Evolutionary conservation across 208 protist species (phyloP), one percentile per base, ranked within the genome.

Genomic region (Trichomonas gallinae): DNA sequence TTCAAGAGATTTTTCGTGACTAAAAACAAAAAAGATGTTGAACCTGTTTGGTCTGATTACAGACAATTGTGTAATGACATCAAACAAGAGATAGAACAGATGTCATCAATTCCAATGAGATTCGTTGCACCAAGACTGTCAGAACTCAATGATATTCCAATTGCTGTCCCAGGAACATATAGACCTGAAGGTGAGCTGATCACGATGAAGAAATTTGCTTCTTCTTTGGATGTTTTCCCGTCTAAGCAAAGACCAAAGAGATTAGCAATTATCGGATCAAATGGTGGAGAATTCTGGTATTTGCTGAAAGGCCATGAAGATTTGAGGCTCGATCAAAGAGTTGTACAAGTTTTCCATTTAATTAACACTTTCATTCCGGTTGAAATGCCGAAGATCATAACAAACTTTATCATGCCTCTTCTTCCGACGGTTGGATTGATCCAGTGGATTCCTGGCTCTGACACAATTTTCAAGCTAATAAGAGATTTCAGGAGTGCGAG

Each of bases 261-360:
- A 45, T 38, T 96, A 0, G 51, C 49, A 34, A 82, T 96, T 45
- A 42, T 82, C 6, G 93, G 93, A 9, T 44, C 13, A 21, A 40
- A 96, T 96, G 93, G 93, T 34, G 26, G 42, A 31, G 38, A 96
- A 45, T 96, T 82, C 82, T 46, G 42, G 51, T 96, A 82, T 44
- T 34, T 96, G 42, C 38, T 96, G 2, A 96, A 96, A 82, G 46
- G 49, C 9, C 45, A 49, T 17, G 93, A 96, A 34, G 93, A 96
- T 34, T 23, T 96, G 10, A 46, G 51, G 34, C 26, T 96, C 0
- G 93, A 96, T 44, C 49, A 96, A 82, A 40, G 93, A 36, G 49
- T 96, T 34, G 36, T 96, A 26, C 93, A 96, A 82, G 63, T 96
- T 36, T 96, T 96, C 44, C 17, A 34, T 0, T 51, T 93, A 9